Evolutionary conservation across 2,329 filamentous ascomycete species (phyloP).

Genomic region (Sclerotinia minor): DNA sequence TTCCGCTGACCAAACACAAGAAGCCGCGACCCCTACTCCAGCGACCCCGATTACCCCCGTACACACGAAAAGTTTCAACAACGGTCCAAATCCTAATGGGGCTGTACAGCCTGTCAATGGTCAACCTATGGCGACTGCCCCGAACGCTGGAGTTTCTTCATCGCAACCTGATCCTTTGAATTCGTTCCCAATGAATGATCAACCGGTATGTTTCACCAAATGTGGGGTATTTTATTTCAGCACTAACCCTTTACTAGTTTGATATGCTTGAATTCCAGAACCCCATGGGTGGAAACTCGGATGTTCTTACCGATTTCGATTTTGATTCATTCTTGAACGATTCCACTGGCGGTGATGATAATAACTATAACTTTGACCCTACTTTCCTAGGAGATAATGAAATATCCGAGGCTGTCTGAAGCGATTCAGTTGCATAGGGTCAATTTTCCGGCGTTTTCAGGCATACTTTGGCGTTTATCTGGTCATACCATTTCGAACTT

Average conservation of each 20-base stretch:
- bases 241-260: conserved; percentile 32
- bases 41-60: conserved; percentile 65
- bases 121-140: conserved; percentile 46
- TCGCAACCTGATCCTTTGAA: conserved; percentile 51
- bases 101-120: conserved; percentile 46
- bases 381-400: conserved; percentile 59
- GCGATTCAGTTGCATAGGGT: conserved; percentile 26
- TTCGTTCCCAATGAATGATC: conserved; percentile 49
- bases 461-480: conserved; percentile 42
- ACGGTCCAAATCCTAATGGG: conserved; percentile 46
- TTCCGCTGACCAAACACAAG: conserved; percentile 55
- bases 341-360: conserved; percentile 44
- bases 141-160: conserved; percentile 46
- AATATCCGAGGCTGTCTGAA: conserved; percentile 56
- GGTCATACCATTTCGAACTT: conserved; percentile 39
- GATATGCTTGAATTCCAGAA: conserved; percentile 56
- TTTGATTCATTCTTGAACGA: conserved; percentile 68
- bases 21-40: conserved; percentile 60
- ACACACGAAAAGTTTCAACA: conserved; percentile 50
- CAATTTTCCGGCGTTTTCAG: conserved; percentile 40
- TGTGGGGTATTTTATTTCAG: neutral
- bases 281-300: conserved; percentile 50
- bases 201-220: conserved; percentile 28
- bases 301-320: conserved; percentile 67
- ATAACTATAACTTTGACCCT: conserved; percentile 57